Conservation (phyloP, 495 filamentous ascomycete species). For the Oleoguttula mirabilis region DNA sequence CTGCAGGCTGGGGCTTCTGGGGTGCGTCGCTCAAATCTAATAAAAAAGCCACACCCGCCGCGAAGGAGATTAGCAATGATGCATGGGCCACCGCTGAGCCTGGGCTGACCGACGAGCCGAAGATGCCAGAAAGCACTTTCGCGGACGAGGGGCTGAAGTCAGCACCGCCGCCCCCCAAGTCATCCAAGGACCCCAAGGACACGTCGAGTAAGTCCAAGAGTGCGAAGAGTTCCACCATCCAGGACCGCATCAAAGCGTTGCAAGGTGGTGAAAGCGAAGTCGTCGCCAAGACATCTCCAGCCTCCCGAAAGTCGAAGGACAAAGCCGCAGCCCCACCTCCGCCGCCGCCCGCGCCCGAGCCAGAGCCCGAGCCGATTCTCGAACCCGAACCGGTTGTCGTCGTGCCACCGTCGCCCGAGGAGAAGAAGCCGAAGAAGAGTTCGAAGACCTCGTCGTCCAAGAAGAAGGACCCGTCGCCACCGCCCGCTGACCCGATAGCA, state of each 20-base stretch:
- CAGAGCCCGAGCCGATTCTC: slow-evolving; percentile 10
- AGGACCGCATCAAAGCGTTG: slow-evolving; percentile 26
- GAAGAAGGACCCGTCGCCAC: slow-evolving; percentile 8
- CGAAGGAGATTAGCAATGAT: slow-evolving; percentile 20
- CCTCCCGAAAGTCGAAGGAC: slow-evolving; percentile 4
- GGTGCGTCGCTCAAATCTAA: slow-evolving; percentile 19
- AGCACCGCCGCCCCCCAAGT: slow-evolving; percentile 12
- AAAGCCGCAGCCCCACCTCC: slow-evolving; percentile 8
- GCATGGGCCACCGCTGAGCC: slow-evolving; percentile 16
- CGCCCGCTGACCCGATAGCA: slow-evolving; percentile 16
- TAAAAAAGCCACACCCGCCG: slow-evolving; percentile 18
- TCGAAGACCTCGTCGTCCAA: slow-evolving; percentile 16
- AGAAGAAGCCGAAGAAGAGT: slow-evolving; percentile 22
- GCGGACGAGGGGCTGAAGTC: slow-evolving; percentile 16
- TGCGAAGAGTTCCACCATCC: slow-evolving; percentile 17
- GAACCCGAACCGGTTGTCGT: slow-evolving; percentile 11
- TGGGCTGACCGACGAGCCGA: slow-evolving; percentile 18
- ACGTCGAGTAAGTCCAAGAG: slow-evolving; percentile 17
- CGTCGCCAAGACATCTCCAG: slow-evolving; percentile 11
- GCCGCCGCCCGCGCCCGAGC: slow-evolving; percentile 4
- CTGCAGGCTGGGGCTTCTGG: slow-evolving; percentile 23
- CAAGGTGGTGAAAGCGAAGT: slow-evolving; percentile 20
- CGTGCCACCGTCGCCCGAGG: slow-evolving; percentile 22
- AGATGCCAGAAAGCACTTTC: slow-evolving; percentile 22
- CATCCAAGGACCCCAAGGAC: slow-evolving; percentile 13